phyloP scores from a whole-genome alignment of 805 yeast genomes.

The Pichia phayaonensis region DNA sequence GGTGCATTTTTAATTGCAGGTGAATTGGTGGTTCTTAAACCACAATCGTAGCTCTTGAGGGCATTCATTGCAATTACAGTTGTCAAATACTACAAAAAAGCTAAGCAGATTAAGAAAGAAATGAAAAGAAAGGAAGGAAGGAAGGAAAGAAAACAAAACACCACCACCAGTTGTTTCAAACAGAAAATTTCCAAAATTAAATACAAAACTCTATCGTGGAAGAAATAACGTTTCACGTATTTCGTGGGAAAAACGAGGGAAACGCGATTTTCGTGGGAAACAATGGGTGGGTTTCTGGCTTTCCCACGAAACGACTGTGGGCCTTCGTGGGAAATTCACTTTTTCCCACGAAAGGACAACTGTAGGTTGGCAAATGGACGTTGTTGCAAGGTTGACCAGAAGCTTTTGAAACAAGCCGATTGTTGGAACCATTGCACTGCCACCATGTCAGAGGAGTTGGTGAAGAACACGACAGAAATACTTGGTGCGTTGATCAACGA shows the following conservation, averaged over 20 bases:
- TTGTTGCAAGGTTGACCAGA: background rate
- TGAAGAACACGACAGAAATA: background rate
- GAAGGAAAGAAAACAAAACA: too few relatives aligned
- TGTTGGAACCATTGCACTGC: background rate
- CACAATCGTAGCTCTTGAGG: constrained; percentile 7
- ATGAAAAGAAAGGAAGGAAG: background rate
- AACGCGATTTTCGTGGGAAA: background rate
- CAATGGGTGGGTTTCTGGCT: background rate
- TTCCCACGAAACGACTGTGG: background rate
- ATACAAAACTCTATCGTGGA: background rate
- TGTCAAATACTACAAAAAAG: background rate
- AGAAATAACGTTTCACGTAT: background rate
- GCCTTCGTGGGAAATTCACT: background rate
- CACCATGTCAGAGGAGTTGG: background rate
- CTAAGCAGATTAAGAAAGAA: background rate
- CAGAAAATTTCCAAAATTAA: background rate
- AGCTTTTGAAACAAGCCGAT: background rate
- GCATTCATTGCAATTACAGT: constrained; percentile 2
- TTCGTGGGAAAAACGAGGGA: background rate
- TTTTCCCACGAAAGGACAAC: background rate
- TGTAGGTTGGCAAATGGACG: background rate
- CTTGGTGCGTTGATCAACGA: background rate
- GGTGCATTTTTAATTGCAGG: constrained; percentile 84
- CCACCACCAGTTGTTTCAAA: too few relatives aligned
- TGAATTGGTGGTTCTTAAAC: constrained; percentile 17